Base-by-base conservation (phyloP, 1,284 basidiomycete species). In the Cryptococcus sp. region DNA sequence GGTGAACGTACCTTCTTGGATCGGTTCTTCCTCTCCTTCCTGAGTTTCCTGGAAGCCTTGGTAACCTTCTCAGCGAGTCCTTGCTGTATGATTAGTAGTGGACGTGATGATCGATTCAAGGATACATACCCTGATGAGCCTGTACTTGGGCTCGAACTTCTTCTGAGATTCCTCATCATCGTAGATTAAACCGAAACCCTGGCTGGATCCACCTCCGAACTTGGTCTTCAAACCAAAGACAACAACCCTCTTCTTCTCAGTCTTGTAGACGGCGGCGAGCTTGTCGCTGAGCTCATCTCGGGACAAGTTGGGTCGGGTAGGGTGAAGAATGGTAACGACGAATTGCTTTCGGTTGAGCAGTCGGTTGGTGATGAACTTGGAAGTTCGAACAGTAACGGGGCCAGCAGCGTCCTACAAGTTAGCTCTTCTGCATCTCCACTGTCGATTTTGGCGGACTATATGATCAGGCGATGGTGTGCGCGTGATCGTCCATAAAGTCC, bases 11-110 rank as follows among this genome's bases (percentile, higher is more conserved):
- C 91, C 86, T 96, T 96, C 87, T 97, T 97, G 61, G 87, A 83
- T 76, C 96, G 86, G 82, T 99, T 99, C 85, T 99, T 99, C 72
- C 96, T 85, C 83, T 98, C 96, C 83, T 98, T 98, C 78, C 96
- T 87, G 77, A 98, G 85, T 79, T 98, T 98, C 73, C 96, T 88
- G 66, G 90, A 92, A 56, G 94, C 80, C 79, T 88, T 92, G 53
- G 91, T 87, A 62, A 88, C 84, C 82, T 97, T 97, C 65, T 82
- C 64, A 60, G 78, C 80, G 59, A 98, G 79, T 59, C 92, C 91
- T 69, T 84, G 84, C 92, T 97, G 69, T 46, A 24, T n/a, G n/a
- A n/a, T n/a, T n/a, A n/a, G n/a, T n/a, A n/a, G n/a, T n/a, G 14
- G 21, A 23, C 5, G 19, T 49, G 18, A 50, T 51, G 24, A 45